Base-by-base conservation (phyloP, 2,329 filamentous ascomycete genomes). In the Fonsecaea monophora region DNA sequence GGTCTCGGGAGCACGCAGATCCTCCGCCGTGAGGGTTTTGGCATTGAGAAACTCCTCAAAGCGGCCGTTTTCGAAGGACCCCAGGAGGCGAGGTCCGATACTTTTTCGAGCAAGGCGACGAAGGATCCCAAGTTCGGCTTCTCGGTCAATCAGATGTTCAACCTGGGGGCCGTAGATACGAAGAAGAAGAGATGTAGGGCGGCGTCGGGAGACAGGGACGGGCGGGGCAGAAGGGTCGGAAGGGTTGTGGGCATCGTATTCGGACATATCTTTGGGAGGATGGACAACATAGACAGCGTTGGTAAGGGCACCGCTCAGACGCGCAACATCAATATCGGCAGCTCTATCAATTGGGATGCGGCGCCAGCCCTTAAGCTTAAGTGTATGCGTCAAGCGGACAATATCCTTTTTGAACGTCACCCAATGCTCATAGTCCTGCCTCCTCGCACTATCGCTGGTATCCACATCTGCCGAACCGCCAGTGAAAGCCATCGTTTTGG, bases 31-130 rank as follows among this genome's bases (percentile, higher is more conserved):
- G 50, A 99, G 85, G 0, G 95, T 89, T 42, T 87, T 87, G 0
- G 95, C 93, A 75, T 97, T 88, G 76, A 97, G 91, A 76, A 89
- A 98, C 77, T 99, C 90, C 79, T 99, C 95, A 72, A 99, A 99
- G 4, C 95, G 91, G 9, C 95, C 95, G 75, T 99, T 99, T 62
- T 85, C 87, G 77, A 99, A 99, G 0, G 92, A 97, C 0, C 95
- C 95, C 0, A 99, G 83, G 35, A 99, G 83, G 15, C 92, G 88
- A 4, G 95, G 95, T 2, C 95, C 95, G 70, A 99, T 99, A 73
- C 90, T 93, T 83, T 97, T 97, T 63, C 91, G 89, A 2, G 92
- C 92, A 37, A 99, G 85, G 50, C 95, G 90, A 66, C 90, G 87
- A 18, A 99, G 84, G 57, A 98, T 95, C 67, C 89, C 88, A 15